Evolutionary conservation across 148 eudicot genomes (phyloP).

Genomic region (Hydrangea macrophylla): DNA sequence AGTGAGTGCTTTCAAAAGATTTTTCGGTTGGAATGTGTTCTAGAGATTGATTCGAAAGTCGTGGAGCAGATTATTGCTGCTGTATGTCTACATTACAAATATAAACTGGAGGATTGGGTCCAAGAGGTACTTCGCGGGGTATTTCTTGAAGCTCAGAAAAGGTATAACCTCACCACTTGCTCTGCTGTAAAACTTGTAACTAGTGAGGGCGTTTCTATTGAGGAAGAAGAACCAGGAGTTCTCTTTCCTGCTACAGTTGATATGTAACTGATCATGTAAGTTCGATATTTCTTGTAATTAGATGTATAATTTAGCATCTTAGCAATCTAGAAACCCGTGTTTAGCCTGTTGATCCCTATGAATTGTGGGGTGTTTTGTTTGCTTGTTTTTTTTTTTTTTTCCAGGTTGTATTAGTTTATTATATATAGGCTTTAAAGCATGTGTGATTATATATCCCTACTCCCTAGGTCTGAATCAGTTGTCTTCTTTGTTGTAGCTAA

Average conservation of each 20-base stretch:
- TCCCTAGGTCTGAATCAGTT: slow-evolving; percentile 2
- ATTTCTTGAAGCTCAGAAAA: slow-evolving; percentile 55
- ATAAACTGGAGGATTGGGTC: slow-evolving; percentile 50
- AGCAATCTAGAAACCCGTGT: slow-evolving; percentile 14
- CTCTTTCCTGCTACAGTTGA: slow-evolving; percentile 50
- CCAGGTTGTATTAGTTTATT: slow-evolving; percentile 9
- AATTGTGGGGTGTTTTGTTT: background rate
- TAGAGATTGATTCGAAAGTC: slow-evolving; percentile 55
- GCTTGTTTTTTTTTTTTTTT: too few species aligned
- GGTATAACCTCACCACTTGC: slow-evolving; percentile 25
- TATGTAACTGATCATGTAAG: slow-evolving; percentile 29
- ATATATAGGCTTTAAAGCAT: slow-evolving; percentile 7
- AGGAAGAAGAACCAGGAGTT: slow-evolving; percentile 34
- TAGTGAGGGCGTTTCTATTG: slow-evolving; percentile 36
- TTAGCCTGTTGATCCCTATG: slow-evolving; percentile 13
- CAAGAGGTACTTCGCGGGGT: slow-evolving; percentile 49
- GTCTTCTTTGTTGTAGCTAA: background rate
- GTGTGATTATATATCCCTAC: slow-evolving; percentile 2
- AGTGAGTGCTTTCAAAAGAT: slow-evolving; percentile 29
- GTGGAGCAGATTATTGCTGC: slow-evolving; percentile 67
- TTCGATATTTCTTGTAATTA: slow-evolving; percentile 9
- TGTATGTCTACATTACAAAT: slow-evolving; percentile 33
- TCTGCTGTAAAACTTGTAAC: slow-evolving; percentile 42
- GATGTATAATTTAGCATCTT: slow-evolving; percentile 14
- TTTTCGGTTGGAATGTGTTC: slow-evolving; percentile 30